These are phyloP conservation scores for Purshia tridentata DNA, from an alignment of 306 rosid species.

Conservation along the genomic window DNA sequence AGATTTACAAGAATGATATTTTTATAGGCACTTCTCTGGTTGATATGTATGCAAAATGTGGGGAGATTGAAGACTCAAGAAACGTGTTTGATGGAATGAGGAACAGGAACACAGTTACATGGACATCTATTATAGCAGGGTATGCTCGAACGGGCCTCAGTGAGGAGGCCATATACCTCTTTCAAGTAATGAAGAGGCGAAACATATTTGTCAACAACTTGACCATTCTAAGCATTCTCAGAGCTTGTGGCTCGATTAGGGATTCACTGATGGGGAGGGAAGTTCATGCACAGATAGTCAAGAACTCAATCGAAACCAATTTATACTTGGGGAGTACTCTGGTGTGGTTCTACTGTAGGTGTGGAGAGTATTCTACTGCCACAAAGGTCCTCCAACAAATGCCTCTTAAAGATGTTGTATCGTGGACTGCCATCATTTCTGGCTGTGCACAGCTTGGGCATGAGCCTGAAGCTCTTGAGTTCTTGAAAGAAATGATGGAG, in stretches of 20 bases:
- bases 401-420: constrained; percentile 80
- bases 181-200: constrained; percentile 63
- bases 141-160: constrained; percentile 77
- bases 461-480: constrained; percentile 70
- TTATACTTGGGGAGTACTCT: constrained; percentile 63
- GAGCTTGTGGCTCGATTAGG: constrained; percentile 77
- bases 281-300: constrained; percentile 75
- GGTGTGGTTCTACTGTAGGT: constrained; percentile 93
- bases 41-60: constrained; percentile 92
- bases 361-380: constrained; percentile 62
- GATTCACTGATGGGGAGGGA: constrained; percentile 60
- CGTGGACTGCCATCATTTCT: constrained; percentile 95
- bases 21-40: constrained; percentile 76
- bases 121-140: constrained; percentile 94
- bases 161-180: constrained; percentile 65
- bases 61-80: constrained; percentile 59
- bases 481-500: constrained; percentile 65
- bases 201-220: constrained; percentile 51
- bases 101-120: constrained; percentile 74
- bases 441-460: constrained; percentile 66
- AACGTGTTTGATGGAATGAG: constrained; percentile 67
- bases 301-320: constrained; percentile 39
- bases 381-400: constrained; percentile 61
- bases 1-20: constrained; percentile 61
- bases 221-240: constrained; percentile 66